phyloP scores from a whole-genome alignment of 75 land plant genomes.

The Larix kaempferi region DNA sequence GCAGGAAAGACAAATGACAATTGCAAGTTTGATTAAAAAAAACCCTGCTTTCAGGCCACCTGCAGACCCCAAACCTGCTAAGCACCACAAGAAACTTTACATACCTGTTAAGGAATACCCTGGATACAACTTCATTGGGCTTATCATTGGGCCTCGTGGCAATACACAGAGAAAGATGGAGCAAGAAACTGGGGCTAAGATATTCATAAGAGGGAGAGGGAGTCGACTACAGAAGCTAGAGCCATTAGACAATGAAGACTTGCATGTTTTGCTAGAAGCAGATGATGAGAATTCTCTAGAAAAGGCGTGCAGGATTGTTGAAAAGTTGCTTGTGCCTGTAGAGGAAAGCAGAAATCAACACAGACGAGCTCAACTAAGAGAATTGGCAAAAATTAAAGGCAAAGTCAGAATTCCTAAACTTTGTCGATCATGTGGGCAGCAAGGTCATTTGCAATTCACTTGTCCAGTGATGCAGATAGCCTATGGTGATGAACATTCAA shows the following conservation, averaged over 20 bases:
- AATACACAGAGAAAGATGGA: slow-evolving; percentile 45
- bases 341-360: slow-evolving; percentile 21
- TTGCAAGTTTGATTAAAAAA: slow-evolving; percentile 28
- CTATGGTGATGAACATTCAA: no score
- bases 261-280: slow-evolving; percentile 54
- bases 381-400: slow-evolving; percentile 31
- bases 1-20: slow-evolving; percentile 22
- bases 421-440: slow-evolving; percentile 9
- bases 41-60: slow-evolving; percentile 34
- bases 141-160: slow-evolving; percentile 52
- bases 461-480: slow-evolving; percentile 8
- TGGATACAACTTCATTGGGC: slow-evolving; percentile 50
- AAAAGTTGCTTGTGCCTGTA: slow-evolving; percentile 42
- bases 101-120: slow-evolving; percentile 56
- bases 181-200: slow-evolving; percentile 52
- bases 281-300: slow-evolving; percentile 38
- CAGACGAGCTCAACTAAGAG: slow-evolving; percentile 27
- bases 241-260: slow-evolving; percentile 33
- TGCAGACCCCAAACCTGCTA: slow-evolving; percentile 22
- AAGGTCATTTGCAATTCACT: slow-evolving; percentile 17
- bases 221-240: slow-evolving; percentile 20
- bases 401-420: slow-evolving; percentile 6
- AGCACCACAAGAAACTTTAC: slow-evolving; percentile 41
- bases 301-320: slow-evolving; percentile 46
- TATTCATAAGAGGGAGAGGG: slow-evolving; percentile 45